A percentile compares a stretch with the other conserved stretches of the same genome.
These are phyloP conservation scores for Penicillium sp. DNA, from an alignment of 2,329 filamentous ascomycete genomes.

Conservation along the genomic window DNA sequence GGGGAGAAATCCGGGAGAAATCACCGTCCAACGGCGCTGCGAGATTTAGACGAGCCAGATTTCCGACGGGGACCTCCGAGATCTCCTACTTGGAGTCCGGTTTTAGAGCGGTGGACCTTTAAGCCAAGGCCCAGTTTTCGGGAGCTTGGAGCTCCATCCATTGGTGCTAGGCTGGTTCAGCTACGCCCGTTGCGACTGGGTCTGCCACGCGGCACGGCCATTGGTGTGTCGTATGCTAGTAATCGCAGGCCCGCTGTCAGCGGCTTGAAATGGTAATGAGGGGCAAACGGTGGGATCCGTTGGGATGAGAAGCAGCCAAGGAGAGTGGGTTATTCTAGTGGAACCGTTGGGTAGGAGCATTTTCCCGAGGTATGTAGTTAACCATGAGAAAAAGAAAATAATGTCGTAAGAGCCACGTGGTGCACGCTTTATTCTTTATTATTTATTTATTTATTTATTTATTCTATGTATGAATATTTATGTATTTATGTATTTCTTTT, in stretches of 20 bases:
- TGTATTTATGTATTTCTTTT: too few species aligned
- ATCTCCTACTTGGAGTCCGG: slow-evolving; percentile 19
- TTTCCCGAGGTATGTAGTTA: too few species aligned
- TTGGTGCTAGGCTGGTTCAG: slow-evolving; percentile 1
- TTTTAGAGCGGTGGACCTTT: slow-evolving; percentile 7
- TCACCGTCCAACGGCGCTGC: slow-evolving; percentile 26
- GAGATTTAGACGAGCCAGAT: slow-evolving; percentile 29
- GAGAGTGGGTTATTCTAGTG: too few species aligned
- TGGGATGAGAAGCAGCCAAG: neutral
- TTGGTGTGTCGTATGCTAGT: slow-evolving; percentile 2
- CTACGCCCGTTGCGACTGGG: slow-evolving; percentile 8
- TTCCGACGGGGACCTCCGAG: slow-evolving; percentile 27
- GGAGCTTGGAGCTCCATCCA: neutral
- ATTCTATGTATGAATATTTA: too few species aligned
- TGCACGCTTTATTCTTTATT: too few species aligned
- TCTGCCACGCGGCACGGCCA: neutral
- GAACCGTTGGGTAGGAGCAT: neutral
- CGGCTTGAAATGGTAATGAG: slow-evolving; percentile 13
- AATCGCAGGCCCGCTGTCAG: slow-evolving; percentile 7
- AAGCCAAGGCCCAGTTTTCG: neutral
- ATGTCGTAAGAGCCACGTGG: too few species aligned
- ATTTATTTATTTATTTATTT: too few species aligned
- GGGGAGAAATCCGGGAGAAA: slow-evolving; percentile 11
- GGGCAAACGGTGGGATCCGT: slow-evolving; percentile 1
- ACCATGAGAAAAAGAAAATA: too few species aligned